Conservation (phyloP, 192 early-diverging fungal species). For the Backusella westeae region DNA sequence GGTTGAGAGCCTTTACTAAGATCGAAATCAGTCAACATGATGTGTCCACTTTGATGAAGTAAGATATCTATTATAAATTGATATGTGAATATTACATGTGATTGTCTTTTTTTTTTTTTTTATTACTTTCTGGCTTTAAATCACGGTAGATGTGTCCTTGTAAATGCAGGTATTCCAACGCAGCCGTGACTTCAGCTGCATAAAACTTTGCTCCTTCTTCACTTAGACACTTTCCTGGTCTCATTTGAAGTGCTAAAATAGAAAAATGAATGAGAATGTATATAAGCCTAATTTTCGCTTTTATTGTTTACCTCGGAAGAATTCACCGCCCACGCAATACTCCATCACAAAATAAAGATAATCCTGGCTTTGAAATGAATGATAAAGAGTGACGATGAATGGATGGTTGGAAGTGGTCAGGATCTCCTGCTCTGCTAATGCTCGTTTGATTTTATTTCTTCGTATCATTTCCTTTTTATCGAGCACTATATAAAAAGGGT, state of each 20-base stretch:
- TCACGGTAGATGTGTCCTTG: slow-evolving; percentile 98
- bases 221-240: slow-evolving; percentile 83
- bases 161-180: slow-evolving; percentile 94
- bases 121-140: slow-evolving; percentile 93
- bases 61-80: slow-evolving; percentile 63
- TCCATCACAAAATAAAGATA: slow-evolving; percentile 89
- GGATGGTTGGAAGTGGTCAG: slow-evolving; percentile 83
- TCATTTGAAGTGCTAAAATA: slow-evolving; percentile 71
- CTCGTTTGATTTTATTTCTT: slow-evolving; percentile 97
- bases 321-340: slow-evolving; percentile 87
- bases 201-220: slow-evolving; percentile 97
- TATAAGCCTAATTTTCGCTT: neutral
- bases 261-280: neutral
- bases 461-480: slow-evolving; percentile 84
- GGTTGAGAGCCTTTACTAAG: slow-evolving; percentile 91
- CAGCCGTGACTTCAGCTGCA: slow-evolving; percentile 94
- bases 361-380: slow-evolving; percentile 84
- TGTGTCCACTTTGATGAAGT: slow-evolving; percentile 93
- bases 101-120: no score
- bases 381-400: slow-evolving; percentile 86
- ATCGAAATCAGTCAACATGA: slow-evolving; percentile 99
- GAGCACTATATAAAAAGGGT: neutral
- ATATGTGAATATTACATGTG: no score
- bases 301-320: slow-evolving; percentile 62
- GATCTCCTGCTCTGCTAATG: slow-evolving; percentile 90